These are phyloP conservation scores for Actinomucor elegans DNA, from an alignment of 371 early-diverging fungal species.

Conservation along the genomic window DNA sequence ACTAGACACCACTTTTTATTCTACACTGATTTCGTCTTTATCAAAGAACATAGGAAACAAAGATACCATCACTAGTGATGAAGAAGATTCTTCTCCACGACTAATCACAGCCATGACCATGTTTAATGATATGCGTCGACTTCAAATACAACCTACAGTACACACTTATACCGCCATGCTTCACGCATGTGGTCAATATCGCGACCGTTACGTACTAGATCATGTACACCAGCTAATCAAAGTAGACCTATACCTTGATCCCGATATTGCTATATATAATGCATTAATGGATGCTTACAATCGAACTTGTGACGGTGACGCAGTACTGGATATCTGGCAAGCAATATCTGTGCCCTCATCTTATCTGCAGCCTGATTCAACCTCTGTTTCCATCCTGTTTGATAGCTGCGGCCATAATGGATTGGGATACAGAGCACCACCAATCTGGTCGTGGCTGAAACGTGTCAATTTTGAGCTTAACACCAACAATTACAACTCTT, in stretches of 20 bases:
- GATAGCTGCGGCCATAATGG: conserved; percentile 40
- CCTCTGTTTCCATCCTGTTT: conserved; percentile 28
- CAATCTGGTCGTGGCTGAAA: conserved; percentile 33
- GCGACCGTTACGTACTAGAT: conserved; percentile 22
- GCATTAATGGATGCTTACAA: conserved; percentile 39
- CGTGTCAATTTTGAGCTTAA: conserved; percentile 22
- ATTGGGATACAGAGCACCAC: conserved; percentile 14
- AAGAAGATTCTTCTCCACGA: conserved; percentile 4
- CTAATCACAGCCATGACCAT: conserved; percentile 20
- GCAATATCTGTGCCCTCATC: conserved; percentile 10
- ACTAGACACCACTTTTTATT: conserved; percentile 30
- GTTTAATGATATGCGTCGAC: conserved; percentile 35
- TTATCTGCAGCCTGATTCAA: conserved; percentile 3
- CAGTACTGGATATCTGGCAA: conserved; percentile 36
- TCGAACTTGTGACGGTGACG: conserved; percentile 22
- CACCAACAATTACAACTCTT: conserved; percentile 45
- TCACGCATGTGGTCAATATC: conserved; percentile 27
- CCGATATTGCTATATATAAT: conserved; percentile 35
- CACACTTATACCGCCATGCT: conserved; percentile 32
- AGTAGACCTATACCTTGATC: conserved; percentile 33
- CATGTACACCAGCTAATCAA: conserved; percentile 31
- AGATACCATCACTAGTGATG: background rate
- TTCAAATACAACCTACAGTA: conserved; percentile 25
- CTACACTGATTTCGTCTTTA: conserved; percentile 19
- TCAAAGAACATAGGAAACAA: background rate